Evolutionary conservation across 106 monocot species (phyloP), one percentile per base, ranked within the genome.

Genomic region (Dendrobium nobile): DNA sequence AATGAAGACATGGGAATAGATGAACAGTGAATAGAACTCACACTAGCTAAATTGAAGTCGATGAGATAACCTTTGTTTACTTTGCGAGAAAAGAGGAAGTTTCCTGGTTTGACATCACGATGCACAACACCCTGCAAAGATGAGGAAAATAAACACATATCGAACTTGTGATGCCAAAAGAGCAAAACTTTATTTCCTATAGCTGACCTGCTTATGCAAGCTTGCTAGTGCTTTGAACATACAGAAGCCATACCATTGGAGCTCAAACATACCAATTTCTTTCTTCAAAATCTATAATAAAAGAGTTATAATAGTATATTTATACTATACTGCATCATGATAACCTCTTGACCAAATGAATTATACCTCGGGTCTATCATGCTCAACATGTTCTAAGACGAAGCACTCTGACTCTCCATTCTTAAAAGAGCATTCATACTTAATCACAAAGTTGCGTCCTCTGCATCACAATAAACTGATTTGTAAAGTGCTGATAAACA

Each of bases 51-150:
- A 82, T 99, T 99, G 83, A 99, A 99, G 75, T 99, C 98, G 41
- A 99, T 99, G 51, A 99, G 95, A 83, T 95, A 99, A 31, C 98
- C 98, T 85, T 93, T 99, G 67, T 84, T 91, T 37, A 82, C 80
- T 79, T 92, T 84, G 19, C 98, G 89, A 42, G 89, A 95, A 84
- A 91, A 95, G 13, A 99, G 88, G 68, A 99, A 99, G 28, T 99
- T 99, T 51, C 95, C 98, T 84, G 92, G 98, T 84, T 99, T 99
- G 47, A 99, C 86, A 82, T 99, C 98, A 76, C 95, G 86, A 68
- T 99, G 98, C 45, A 89, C 95, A 79, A 93, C 75, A 67, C 89
- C 92, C 98, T 95, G 80, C n/a, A 82, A 70, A 70, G 16, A n/a
- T 2, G 70, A 4, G 51, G n/a, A 75, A 44, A 64, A 80, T 40